phyloP scores from a whole-genome alignment of 2,329 filamentous ascomycete genomes.

The Fusarium annulatum region DNA sequence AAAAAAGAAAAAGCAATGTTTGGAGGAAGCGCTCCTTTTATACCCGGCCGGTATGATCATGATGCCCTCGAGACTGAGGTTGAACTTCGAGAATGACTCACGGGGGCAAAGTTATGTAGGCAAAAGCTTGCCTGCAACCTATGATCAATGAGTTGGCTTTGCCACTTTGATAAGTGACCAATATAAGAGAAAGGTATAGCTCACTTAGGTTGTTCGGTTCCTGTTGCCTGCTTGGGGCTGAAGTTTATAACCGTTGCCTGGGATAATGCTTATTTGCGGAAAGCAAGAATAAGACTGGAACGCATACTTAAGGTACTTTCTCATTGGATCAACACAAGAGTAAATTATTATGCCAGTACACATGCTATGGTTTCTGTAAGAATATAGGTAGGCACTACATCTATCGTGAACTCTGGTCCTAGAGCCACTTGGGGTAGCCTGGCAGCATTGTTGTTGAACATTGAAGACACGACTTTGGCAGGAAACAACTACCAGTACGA shows the following conservation, averaged over 20 bases:
- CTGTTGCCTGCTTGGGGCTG: conserved; percentile 16
- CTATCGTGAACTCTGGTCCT: background rate
- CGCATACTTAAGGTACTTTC: background rate
- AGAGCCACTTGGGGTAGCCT: background rate
- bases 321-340: background rate
- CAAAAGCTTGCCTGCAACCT: background rate
- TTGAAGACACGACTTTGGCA: background rate
- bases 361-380: background rate
- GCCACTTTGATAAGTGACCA: background rate
- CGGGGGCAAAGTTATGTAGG: background rate
- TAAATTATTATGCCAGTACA: background rate
- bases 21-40: conserved; percentile 10
- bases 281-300: background rate
- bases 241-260: conserved; percentile 8
- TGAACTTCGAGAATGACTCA: background rate
- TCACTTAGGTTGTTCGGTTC: background rate
- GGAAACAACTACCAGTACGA: background rate
- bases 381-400: background rate
- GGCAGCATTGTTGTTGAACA: background rate
- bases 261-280: background rate
- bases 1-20: conserved; percentile 3
- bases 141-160: background rate
- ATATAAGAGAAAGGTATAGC: background rate
- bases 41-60: background rate
- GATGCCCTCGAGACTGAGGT: conserved; percentile 20